Conservation (phyloP, 2,329 filamentous ascomycete genomes). For the Aureobasidium sp. region DNA sequence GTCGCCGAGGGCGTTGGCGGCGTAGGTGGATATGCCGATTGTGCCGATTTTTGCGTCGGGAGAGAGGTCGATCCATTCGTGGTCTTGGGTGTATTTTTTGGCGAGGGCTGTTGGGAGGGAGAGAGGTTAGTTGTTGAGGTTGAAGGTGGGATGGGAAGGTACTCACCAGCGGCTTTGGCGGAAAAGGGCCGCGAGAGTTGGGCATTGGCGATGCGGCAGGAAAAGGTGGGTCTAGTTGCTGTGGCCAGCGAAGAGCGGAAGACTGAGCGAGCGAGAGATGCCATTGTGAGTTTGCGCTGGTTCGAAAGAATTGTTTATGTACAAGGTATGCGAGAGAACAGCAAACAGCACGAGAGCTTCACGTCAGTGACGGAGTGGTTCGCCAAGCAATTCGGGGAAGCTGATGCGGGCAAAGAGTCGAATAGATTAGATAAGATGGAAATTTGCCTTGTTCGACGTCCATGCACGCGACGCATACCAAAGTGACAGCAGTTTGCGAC, state of each 20-base stretch:
- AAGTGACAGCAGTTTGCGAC: not conserved
- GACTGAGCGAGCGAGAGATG: constrained; percentile 12
- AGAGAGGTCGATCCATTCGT: constrained; percentile 94
- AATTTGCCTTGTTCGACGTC: not conserved
- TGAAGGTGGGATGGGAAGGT: not conserved
- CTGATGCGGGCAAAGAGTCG: not conserved
- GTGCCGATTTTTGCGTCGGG: constrained; percentile 55
- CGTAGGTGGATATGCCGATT: constrained; percentile 84
- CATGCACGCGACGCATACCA: not conserved
- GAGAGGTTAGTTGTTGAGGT: not conserved
- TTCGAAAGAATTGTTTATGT: not conserved
- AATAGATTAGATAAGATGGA: constrained; percentile 9
- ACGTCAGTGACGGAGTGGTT: not conserved
- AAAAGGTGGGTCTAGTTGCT: constrained; percentile 1
- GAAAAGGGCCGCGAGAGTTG: constrained; percentile 11
- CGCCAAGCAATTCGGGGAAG: constrained; percentile 2
- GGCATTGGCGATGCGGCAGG: constrained; percentile 4
- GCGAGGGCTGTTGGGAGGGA: constrained; percentile 44
- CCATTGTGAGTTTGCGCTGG: constrained; percentile 14
- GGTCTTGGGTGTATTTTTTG: constrained; percentile 91
- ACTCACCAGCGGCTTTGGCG: constrained; percentile 11
- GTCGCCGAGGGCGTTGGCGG: constrained; percentile 85
- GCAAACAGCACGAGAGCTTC: not conserved
- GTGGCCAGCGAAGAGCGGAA: constrained; percentile 15
- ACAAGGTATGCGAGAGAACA: not conserved